Base-by-base conservation (phyloP, 768 basidiomycete species). In the Exidia glandulosa region DNA sequence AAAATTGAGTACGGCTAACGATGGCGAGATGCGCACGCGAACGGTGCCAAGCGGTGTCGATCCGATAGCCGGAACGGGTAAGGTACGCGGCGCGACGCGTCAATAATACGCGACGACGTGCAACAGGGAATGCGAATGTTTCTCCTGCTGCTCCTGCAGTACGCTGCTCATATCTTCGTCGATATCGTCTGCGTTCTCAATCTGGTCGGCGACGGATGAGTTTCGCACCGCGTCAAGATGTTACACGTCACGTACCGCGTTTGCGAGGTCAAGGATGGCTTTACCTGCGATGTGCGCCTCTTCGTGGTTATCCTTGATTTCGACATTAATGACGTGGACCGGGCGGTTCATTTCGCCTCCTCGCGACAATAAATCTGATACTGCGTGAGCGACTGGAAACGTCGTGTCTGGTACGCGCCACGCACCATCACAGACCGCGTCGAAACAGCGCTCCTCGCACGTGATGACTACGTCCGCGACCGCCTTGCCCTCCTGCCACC, bases 251-350 rank as follows among this genome's bases (percentile, higher is more conserved):
- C 91, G 75, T 67, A 96, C 95, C 59, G 94, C 88, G 55, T 83
- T 77, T 7, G 92, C 93, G 25, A 99, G 76, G 67, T 95, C 94
- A 31, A 98, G 76, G 70, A 98, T 94, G 2, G 95, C 94, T 71
- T 86, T 90, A 19, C 96, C 95, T 29, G 96, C 96, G 64, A 97
- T 92, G 54, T 88, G 77, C 0, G 96, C 96, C 73, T 99, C 96
- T 78, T 98, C 96, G 66, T 97, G 94, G 68, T 96, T 98, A 73
- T 99, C 96, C 76, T 90, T 96, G 73, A 98, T 98, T 69, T 99
- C 96, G 62, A 98, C 83, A 72, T 99, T 99, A 68, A 99, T 90
- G 47, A 99, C 72, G 72, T 99, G 96, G 19, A 98, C 93, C 2
- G 94, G 89, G 62, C 86, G 86, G 75, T 93, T 97, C 68, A 85